Conservation (phyloP, 129 eudicot species). For the Tagetes erecta region DNA sequence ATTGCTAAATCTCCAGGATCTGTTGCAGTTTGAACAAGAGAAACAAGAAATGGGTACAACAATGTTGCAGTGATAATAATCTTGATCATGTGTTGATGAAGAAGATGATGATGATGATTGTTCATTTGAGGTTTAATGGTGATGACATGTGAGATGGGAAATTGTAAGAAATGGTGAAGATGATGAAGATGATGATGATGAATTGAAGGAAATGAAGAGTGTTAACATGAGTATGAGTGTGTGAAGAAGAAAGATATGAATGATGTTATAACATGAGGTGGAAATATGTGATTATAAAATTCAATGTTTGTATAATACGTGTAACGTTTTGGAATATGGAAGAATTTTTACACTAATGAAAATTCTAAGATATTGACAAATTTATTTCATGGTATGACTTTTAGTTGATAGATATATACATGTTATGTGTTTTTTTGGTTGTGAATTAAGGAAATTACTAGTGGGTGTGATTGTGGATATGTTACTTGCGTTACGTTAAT, state of each 20-base stretch:
- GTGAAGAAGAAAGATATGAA: slow-evolving; percentile 22
- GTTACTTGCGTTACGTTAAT: too few relatives aligned
- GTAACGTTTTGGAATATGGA: slow-evolving; percentile 11
- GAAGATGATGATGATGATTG: background rate
- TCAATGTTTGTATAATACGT: slow-evolving; percentile 20
- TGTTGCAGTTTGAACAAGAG: slow-evolving; percentile 49
- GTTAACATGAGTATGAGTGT: background rate
- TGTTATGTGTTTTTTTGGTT: too few relatives aligned
- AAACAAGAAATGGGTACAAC: slow-evolving; percentile 15
- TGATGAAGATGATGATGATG: background rate
- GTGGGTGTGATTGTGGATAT: too few relatives aligned
- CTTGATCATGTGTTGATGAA: slow-evolving; percentile 6
- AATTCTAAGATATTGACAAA: too few relatives aligned
- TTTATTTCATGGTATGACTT: too few relatives aligned
- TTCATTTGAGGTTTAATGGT: slow-evolving; percentile 19
- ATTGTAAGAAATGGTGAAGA: background rate
- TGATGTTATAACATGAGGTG: slow-evolving; percentile 20
- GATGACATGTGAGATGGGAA: background rate
- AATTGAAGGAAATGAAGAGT: slow-evolving; percentile 9
- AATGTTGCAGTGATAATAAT: slow-evolving; percentile 1
- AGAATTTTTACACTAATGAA: background rate
- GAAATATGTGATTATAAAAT: slow-evolving; percentile 7
- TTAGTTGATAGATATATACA: too few relatives aligned
- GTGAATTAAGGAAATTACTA: too few relatives aligned
- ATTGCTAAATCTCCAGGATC: slow-evolving; percentile 80